These are phyloP conservation scores for Nakazawaea molendinolei DNA, from an alignment of 805 yeast species.

Conservation along the genomic window DNA sequence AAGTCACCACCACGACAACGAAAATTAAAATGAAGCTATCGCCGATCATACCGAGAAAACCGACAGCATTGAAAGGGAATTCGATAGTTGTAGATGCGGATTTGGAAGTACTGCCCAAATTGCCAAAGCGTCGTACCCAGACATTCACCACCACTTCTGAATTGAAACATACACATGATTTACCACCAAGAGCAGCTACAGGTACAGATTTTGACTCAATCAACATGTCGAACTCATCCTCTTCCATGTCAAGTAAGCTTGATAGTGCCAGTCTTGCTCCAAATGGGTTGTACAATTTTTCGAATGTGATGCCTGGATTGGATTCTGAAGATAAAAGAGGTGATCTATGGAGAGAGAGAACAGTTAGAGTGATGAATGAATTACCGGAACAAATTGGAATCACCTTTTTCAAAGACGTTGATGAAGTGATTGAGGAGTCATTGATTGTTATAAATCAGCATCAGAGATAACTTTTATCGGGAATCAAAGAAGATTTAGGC, in stretches of 20 bases:
- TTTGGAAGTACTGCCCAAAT: constrained; percentile 12
- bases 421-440: constrained; percentile 31
- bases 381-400: constrained; percentile 34
- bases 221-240: no score
- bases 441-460: constrained; percentile 9
- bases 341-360: constrained; percentile 51
- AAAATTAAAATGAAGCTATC: constrained; percentile 14
- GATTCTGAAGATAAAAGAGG: constrained; percentile 38
- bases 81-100: constrained; percentile 10
- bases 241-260: no score
- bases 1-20: background rate
- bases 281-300: constrained; percentile 2
- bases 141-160: background rate
- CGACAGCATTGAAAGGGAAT: constrained; percentile 30
- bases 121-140: constrained; percentile 10
- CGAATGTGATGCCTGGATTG: constrained; percentile 17
- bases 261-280: constrained; percentile 11
- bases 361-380: constrained; percentile 32
- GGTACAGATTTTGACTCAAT: constrained; percentile 8
- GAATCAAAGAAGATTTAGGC: no score
- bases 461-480: background rate
- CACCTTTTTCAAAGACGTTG: constrained; percentile 36
- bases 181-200: constrained; percentile 5
- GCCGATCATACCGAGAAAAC: constrained; percentile 45
- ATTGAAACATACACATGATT: constrained; percentile 5